These are phyloP conservation scores for Kodamaea suecica DNA, from an alignment of 1,139 yeast genomes.

Conservation along the genomic window DNA sequence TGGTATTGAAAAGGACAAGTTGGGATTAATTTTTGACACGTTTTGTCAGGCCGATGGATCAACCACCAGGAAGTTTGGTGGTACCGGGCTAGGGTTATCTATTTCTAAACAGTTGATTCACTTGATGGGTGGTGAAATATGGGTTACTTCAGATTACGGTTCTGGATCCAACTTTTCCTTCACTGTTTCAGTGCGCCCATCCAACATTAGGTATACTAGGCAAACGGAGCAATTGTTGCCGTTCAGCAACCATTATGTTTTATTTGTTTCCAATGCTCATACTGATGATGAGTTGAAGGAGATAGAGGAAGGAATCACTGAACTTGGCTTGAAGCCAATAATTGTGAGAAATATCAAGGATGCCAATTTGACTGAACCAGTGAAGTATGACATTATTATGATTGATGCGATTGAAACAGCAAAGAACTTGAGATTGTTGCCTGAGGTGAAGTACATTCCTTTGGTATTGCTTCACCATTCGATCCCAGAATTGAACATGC, in stretches of 20 bases:
- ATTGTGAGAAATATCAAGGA: conserved; percentile 51
- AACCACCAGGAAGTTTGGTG: conserved; percentile 87
- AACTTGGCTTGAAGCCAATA: conserved; percentile 47
- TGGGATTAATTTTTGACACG: conserved; percentile 80
- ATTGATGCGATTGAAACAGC: conserved; percentile 79
- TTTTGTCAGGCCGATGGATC: conserved; percentile 94
- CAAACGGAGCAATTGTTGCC: conserved; percentile 71
- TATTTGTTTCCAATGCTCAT: conserved; percentile 69
- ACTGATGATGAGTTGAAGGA: conserved; percentile 47
- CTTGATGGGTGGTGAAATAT: conserved; percentile 86
- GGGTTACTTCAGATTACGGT: conserved; percentile 84
- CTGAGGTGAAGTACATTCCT: conserved; percentile 80
- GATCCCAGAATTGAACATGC: conserved; percentile 75
- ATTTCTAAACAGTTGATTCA: conserved; percentile 84
- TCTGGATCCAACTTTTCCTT: conserved; percentile 78
- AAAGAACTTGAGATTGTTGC: conserved; percentile 59
- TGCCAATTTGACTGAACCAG: conserved; percentile 51
- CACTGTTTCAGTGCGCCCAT: conserved; percentile 75
- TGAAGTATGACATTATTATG: conserved; percentile 73
- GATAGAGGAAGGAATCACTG: conserved; percentile 38
- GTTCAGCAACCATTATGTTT: conserved; percentile 64
- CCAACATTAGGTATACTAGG: conserved; percentile 59
- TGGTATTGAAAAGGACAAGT: conserved; percentile 79
- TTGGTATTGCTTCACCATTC: conserved; percentile 74
- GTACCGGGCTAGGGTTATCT: conserved; percentile 75